Evolutionary conservation across 169 alveolate species (phyloP).

Genomic region (Plasmodium blacklocki): DNA sequence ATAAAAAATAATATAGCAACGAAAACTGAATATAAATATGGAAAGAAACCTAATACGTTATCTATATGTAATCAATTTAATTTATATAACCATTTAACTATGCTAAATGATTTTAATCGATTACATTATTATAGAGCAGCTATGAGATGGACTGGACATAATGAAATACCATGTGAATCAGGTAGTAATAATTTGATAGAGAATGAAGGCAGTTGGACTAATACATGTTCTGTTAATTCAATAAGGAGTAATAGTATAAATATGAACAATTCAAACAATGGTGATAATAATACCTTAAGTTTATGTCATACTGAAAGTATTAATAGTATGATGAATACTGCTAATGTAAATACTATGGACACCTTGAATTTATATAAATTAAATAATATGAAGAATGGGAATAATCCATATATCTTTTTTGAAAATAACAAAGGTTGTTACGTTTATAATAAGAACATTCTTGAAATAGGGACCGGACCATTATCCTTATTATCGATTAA

Average conservation of each 20-base stretch:
- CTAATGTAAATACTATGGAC: constrained; percentile 7
- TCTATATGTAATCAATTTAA: constrained; percentile 85
- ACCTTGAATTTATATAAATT: neutral
- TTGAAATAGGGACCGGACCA: constrained; percentile 91
- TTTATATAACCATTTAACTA: constrained; percentile 85
- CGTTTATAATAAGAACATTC: constrained; percentile 81
- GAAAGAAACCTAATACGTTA: constrained; percentile 83
- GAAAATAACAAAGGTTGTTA: constrained; percentile 75
- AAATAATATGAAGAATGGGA: constrained; percentile 7
- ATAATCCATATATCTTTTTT: constrained; percentile 35
- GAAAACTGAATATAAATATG: constrained; percentile 81
- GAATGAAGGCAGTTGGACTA: neutral
- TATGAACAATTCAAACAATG: constrained; percentile 23
- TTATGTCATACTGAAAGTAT: constrained; percentile 13
- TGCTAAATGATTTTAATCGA: constrained; percentile 86
- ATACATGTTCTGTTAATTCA: constrained; percentile 20
- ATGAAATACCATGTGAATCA: constrained; percentile 5
- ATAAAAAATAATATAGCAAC: constrained; percentile 79
- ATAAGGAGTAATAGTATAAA: constrained; percentile 1
- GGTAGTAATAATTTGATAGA: neutral
- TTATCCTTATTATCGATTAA: constrained; percentile 88
- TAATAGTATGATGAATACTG: constrained; percentile 26
- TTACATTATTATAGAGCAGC: constrained; percentile 88
- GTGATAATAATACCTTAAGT: neutral
- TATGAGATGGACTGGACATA: constrained; percentile 87